These are phyloP conservation scores for Pluteus cervinus DNA, from an alignment of 768 basidiomycete species.

Conservation along the genomic window DNA sequence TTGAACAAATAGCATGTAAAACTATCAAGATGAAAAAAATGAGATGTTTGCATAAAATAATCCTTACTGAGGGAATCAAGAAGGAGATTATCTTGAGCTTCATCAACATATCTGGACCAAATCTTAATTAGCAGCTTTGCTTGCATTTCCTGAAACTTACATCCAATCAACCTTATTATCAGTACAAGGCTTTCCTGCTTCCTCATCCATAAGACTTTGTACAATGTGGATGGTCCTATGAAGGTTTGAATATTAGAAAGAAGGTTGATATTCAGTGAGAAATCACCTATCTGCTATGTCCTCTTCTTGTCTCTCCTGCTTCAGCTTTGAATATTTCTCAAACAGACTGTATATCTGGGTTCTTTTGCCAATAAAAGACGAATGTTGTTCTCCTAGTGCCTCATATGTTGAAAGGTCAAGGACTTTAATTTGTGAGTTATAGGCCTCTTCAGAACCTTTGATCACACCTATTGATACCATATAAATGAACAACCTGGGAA, in stretches of 20 bases:
- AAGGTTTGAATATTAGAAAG: too few relatives aligned
- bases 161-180: neutral
- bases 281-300: slow-evolving; percentile 58
- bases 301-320: slow-evolving; percentile 32
- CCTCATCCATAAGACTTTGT: too few relatives aligned
- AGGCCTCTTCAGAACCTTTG: slow-evolving; percentile 57
- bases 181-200: too few relatives aligned
- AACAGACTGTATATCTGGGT: slow-evolving; percentile 48
- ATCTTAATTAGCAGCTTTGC: neutral
- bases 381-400: slow-evolving; percentile 40
- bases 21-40: slow-evolving; percentile 36
- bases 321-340: slow-evolving; percentile 40
- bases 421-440: slow-evolving; percentile 26
- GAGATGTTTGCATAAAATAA: too few relatives aligned
- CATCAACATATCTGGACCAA: slow-evolving; percentile 56
- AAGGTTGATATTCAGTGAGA: too few relatives aligned
- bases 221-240: too few relatives aligned
- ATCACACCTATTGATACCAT: slow-evolving; percentile 42
- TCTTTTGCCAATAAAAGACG: slow-evolving; percentile 47
- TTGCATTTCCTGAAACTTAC: neutral
- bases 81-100: slow-evolving; percentile 67
- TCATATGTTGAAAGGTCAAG: slow-evolving; percentile 41
- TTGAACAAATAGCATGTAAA: slow-evolving; percentile 53
- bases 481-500: neutral
- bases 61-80: slow-evolving; percentile 54